Conservation (phyloP, 441 rosid genomes). For the Jatropha podagrica region DNA sequence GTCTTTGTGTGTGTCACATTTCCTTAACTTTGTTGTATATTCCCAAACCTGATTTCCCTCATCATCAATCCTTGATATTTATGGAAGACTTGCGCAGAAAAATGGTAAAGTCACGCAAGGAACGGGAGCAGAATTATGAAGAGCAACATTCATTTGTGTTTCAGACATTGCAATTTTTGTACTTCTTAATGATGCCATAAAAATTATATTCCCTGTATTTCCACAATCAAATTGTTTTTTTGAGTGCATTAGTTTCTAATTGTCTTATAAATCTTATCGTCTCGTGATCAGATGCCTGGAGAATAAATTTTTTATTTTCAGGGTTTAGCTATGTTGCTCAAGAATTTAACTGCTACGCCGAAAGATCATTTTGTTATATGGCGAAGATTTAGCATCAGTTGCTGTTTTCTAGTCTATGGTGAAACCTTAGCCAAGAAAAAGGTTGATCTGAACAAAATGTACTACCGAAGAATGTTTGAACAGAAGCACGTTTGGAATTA, state of each 20-base stretch:
- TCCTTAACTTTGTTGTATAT: conserved; percentile 9
- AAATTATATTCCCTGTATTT: not conserved
- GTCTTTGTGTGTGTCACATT: conserved; percentile 12
- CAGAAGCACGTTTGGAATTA: not conserved
- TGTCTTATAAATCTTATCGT: not conserved
- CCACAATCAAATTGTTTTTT: conserved; percentile 11
- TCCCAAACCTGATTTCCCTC: conserved; percentile 13
- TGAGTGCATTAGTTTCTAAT: not conserved
- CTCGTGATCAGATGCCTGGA: not conserved
- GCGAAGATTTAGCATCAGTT: too few relatives aligned
- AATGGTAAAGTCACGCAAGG: not conserved
- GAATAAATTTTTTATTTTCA: not conserved
- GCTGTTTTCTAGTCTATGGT: not conserved
- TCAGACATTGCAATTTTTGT: conserved; percentile 16
- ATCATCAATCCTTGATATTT: conserved; percentile 16
- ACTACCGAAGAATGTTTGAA: not conserved
- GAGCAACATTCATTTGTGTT: conserved; percentile 18
- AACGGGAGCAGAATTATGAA: conserved; percentile 22
- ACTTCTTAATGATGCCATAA: not conserved
- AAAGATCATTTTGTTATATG: not conserved
- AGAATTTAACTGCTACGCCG: not conserved
- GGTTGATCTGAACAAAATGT: not conserved
- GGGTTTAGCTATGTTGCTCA: not conserved
- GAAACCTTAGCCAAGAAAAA: not conserved
- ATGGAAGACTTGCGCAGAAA: conserved; percentile 14